Evolutionary conservation across 352 stramenopile species (phyloP).

Genomic region (Aphanomyces invadans): DNA sequence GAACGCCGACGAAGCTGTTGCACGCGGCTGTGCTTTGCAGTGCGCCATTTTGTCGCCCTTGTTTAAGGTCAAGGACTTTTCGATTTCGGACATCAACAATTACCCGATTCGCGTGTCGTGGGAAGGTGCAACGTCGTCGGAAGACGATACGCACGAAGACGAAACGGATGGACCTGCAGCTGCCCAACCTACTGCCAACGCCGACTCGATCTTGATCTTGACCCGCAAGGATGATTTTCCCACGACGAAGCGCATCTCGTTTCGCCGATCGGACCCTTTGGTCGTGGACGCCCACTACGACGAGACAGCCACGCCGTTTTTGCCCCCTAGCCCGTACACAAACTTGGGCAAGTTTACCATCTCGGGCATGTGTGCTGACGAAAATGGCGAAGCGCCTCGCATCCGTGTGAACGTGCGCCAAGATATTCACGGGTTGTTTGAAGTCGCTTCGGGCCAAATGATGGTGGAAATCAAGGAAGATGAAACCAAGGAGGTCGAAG

Average conservation of each 20-base stretch:
- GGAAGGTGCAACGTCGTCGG: slow-evolving; percentile 57
- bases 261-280: slow-evolving; percentile 90
- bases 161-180: slow-evolving; percentile 87
- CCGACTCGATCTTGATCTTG: slow-evolving; percentile 93
- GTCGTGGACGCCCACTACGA: slow-evolving; percentile 88
- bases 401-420: slow-evolving; percentile 97
- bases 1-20: slow-evolving; percentile 98
- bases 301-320: slow-evolving; percentile 52
- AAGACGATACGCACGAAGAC: slow-evolving; percentile 60
- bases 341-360: slow-evolving; percentile 91
- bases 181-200: slow-evolving; percentile 38
- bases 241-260: slow-evolving; percentile 95
- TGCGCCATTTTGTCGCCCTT: slow-evolving; percentile 97
- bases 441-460: slow-evolving; percentile 92
- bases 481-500: slow-evolving; percentile 38
- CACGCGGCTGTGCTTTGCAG: slow-evolving; percentile 94
- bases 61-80: slow-evolving; percentile 95
- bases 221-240: slow-evolving; percentile 93
- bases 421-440: slow-evolving; percentile 95
- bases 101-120: slow-evolving; percentile 93
- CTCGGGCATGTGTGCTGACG: slow-evolving; percentile 70
- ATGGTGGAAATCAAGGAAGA: slow-evolving; percentile 95
- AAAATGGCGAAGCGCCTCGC: slow-evolving; percentile 73
- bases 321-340: slow-evolving; percentile 63
- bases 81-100: slow-evolving; percentile 79